A percentile compares a stretch with the other conserved stretches of the same genome.
These are phyloP conservation scores for Agaricus bisporus DNA, from an alignment of 768 basidiomycete genomes.

Conservation along the genomic window DNA sequence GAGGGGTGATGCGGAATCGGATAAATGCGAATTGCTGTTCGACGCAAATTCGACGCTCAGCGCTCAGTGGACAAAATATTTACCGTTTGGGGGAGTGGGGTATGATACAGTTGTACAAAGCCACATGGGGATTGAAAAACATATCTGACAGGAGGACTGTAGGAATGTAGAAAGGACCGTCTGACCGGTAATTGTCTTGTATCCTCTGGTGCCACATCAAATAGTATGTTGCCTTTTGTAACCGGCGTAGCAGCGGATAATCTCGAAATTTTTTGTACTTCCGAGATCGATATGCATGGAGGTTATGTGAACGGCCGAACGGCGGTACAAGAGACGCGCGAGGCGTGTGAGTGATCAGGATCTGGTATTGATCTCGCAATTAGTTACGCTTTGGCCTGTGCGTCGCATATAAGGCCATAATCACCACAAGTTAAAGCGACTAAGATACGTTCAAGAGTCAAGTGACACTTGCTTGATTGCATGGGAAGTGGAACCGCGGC, in stretches of 20 bases:
- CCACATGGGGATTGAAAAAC: neutral
- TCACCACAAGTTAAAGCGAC: constrained; percentile 1
- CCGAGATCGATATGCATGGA: constrained; percentile 7
- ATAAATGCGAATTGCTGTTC: constrained; percentile 13
- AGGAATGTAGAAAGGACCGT: neutral
- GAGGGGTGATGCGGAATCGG: neutral
- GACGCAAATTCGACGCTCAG: neutral
- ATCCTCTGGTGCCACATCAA: neutral
- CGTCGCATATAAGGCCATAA: neutral
- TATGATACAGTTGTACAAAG: neutral
- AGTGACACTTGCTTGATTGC: constrained; percentile 1
- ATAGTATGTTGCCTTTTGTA: neutral
- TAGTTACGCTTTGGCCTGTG: neutral
- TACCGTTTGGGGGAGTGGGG: neutral
- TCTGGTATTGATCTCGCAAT: constrained; percentile 6
- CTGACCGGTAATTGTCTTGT: neutral
- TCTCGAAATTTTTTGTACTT: constrained; percentile 1
- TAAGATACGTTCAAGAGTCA: constrained; percentile 5
- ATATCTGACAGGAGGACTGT: neutral
- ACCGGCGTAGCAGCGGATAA: constrained; percentile 1
- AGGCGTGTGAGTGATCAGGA: neutral
- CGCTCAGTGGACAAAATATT: too few relatives aligned
- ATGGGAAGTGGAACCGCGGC: neutral
- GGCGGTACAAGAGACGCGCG: constrained; percentile 5
- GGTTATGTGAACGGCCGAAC: constrained; percentile 6